Percentiles rank a stretch among this genome's conserved stretches.
Conservation (phyloP, 495 filamentous ascomycete species). For the Hypoxylon crocopeplum region DNA sequence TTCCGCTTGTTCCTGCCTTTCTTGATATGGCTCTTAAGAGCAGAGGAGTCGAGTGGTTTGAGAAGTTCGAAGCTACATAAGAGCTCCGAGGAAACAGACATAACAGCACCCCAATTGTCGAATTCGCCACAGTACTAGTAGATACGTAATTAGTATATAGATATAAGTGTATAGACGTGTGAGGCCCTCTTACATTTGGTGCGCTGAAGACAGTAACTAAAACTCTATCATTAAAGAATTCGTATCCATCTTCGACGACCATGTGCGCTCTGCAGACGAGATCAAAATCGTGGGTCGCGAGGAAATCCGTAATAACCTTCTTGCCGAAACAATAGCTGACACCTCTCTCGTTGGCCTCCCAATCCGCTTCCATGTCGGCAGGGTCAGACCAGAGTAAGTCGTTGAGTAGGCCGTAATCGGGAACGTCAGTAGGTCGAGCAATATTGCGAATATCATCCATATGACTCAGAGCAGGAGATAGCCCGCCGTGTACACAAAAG, state of each 20-base stretch:
- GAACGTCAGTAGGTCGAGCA: slow-evolving; percentile 93
- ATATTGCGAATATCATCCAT: slow-evolving; percentile 99
- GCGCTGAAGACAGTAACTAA: slow-evolving; percentile 98
- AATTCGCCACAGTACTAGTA: slow-evolving; percentile 96
- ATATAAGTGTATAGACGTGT: not conserved
- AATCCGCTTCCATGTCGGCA: slow-evolving; percentile 96
- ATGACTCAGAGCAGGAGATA: slow-evolving; percentile 89
- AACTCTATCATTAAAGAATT: slow-evolving; percentile 96
- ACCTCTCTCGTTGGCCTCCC: slow-evolving; percentile 96
- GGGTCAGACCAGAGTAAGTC: slow-evolving; percentile 98
- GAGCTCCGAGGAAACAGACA: slow-evolving; percentile 93
- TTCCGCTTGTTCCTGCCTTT: slow-evolving; percentile 90
- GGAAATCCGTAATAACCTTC: slow-evolving; percentile 96
- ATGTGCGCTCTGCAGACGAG: slow-evolving; percentile 97
- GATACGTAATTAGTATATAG: slow-evolving; percentile 23
- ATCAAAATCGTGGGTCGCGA: slow-evolving; percentile 95
- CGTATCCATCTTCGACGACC: slow-evolving; percentile 99
- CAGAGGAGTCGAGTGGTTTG: slow-evolving; percentile 96
- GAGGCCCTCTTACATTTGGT: slow-evolving; percentile 75
- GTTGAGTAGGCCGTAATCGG: slow-evolving; percentile 95
- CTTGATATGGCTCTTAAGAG: slow-evolving; percentile 98
- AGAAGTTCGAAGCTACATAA: slow-evolving; percentile 97
- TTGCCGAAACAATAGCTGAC: slow-evolving; percentile 99
- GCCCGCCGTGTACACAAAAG: slow-evolving; percentile 96
- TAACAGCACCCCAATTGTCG: slow-evolving; percentile 98